Base-by-base conservation (phyloP, 2,329 filamentous ascomycete genomes). In the Orbilia quercus region DNA sequence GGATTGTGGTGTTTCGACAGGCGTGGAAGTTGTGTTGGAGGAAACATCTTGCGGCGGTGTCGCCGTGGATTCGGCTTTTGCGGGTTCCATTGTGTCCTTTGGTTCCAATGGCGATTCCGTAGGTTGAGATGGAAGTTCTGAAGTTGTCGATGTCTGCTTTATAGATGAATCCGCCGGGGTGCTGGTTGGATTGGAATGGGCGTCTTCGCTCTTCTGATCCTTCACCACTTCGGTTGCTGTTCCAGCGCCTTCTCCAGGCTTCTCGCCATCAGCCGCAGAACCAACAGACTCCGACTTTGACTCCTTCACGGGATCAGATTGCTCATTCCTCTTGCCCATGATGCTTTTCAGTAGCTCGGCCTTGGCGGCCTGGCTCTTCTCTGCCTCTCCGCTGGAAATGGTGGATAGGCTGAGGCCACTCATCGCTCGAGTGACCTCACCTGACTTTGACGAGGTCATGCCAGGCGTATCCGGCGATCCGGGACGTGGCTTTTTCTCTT, bases 301-400 rank as follows among this genome's bases (percentile, higher is more conserved):
- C 18, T 48, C 28, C 23, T 67, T 67, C 4, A 34, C 16, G 18
- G 50, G 9, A 2, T 45, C 63, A 11, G 45, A 45, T 53, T 48
- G 7, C 20, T 60, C 69, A 4, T 48, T 57, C 54, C 62, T 73
- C 54, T 73, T 73, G 31, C 44, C 54, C 60, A 73, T 12, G 25
- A 73, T 73, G 22, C 58, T 64, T 54, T 73, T 73, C 28, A 73
- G 42, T 9, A 73, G 34, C 47, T 73, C 69, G 18, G 66, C 69
- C 34, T 73, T 73, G 1, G 69, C 69, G 9, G 69, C 69, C 31
- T 73, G 69, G 4, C 59, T 59, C 55, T 73, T 65, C 42, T 65
- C 60, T 23, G 69, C 69, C n/a, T 73, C 69, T 5, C 60, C 60
- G 22, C 69, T 73, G 16, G 69, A 73, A 25, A 73, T 73, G 1